Conservation (phyloP, 2,329 filamentous ascomycete genomes). For the Aspergillus ochraceus region DNA sequence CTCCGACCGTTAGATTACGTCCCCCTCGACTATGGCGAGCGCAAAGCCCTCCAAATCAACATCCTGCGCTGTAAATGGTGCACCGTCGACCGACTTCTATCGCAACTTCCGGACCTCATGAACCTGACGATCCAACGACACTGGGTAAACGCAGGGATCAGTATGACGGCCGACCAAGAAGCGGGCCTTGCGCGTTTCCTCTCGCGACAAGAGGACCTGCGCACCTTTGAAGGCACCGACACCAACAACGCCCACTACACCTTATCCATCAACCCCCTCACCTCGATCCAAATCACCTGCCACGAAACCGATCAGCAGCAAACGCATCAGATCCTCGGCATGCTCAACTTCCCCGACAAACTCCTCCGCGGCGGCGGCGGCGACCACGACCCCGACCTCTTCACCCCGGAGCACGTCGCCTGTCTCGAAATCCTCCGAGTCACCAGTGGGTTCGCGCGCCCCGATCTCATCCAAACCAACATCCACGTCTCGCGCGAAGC, state of each 20-base stretch:
- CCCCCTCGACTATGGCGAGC: constrained; percentile 27
- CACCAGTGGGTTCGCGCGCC: constrained; percentile 24
- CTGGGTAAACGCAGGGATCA: constrained; percentile 30
- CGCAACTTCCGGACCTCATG: constrained; percentile 35
- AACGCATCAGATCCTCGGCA: constrained; percentile 19
- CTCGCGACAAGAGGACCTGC: constrained; percentile 5
- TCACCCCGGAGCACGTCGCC: constrained; percentile 27
- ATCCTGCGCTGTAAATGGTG: constrained; percentile 43
- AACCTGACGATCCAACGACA: constrained; percentile 33
- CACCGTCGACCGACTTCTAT: constrained; percentile 34
- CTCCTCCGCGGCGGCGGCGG: constrained; percentile 11
- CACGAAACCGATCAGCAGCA: constrained; percentile 6
- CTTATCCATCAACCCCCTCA: constrained; percentile 21
- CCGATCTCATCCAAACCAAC: constrained; percentile 12
- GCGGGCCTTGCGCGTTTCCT: constrained; percentile 23
- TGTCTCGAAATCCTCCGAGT: constrained; percentile 40
- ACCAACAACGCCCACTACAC: constrained; percentile 16
- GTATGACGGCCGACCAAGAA: constrained; percentile 20
- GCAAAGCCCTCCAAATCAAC: constrained; percentile 32
- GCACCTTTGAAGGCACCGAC: constrained; percentile 20
- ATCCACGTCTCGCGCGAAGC: constrained; percentile 31
- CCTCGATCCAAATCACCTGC: constrained; percentile 20
- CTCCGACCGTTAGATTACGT: constrained; percentile 39
- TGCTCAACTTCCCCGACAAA: constrained; percentile 19
- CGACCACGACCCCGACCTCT: constrained; percentile 20